These are phyloP conservation scores for Chytridium lagenaria DNA, from an alignment of 371 early-diverging fungal species.

Conservation along the genomic window DNA sequence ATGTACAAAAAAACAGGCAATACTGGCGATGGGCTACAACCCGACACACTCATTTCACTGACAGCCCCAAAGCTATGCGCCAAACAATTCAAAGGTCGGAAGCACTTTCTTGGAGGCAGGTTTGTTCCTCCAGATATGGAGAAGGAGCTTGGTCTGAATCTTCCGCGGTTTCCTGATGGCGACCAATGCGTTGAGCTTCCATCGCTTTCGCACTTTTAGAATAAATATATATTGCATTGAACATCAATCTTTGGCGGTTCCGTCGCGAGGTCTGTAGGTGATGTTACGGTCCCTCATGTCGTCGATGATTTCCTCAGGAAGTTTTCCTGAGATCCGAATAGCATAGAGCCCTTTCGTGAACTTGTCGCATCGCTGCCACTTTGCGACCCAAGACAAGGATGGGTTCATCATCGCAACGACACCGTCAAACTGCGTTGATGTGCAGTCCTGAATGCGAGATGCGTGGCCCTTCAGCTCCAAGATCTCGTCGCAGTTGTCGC, in stretches of 20 bases:
- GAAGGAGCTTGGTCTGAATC: constrained; percentile 27
- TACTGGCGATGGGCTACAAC: constrained; percentile 61
- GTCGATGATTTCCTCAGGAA: constrained; percentile 88
- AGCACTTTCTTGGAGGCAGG: constrained; percentile 87
- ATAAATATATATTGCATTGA: too few species aligned
- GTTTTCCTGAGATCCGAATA: constrained; percentile 83
- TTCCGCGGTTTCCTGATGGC: constrained; percentile 29
- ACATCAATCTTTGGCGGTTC: constrained; percentile 74
- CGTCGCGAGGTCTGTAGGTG: constrained; percentile 86
- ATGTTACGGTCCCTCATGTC: constrained; percentile 78
- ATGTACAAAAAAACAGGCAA: constrained; percentile 41
- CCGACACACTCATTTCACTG: constrained; percentile 84
- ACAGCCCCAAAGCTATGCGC: constrained; percentile 89
- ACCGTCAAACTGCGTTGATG: constrained; percentile 87
- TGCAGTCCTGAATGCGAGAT: constrained; percentile 62
- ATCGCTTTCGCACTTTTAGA: background rate
- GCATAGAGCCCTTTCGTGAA: constrained; percentile 89
- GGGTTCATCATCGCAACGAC: constrained; percentile 84
- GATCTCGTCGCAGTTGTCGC: constrained; percentile 92
- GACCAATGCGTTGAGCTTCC: constrained; percentile 28
- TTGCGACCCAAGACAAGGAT: constrained; percentile 83
- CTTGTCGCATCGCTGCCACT: constrained; percentile 87
- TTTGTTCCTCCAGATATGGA: constrained; percentile 67
- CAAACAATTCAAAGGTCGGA: constrained; percentile 67
- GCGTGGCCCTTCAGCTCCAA: constrained; percentile 73